Evolutionary conservation across 2,329 filamentous ascomycete species (phyloP), one percentile per base, ranked within the genome.

Genomic region (Phoma sp.): DNA sequence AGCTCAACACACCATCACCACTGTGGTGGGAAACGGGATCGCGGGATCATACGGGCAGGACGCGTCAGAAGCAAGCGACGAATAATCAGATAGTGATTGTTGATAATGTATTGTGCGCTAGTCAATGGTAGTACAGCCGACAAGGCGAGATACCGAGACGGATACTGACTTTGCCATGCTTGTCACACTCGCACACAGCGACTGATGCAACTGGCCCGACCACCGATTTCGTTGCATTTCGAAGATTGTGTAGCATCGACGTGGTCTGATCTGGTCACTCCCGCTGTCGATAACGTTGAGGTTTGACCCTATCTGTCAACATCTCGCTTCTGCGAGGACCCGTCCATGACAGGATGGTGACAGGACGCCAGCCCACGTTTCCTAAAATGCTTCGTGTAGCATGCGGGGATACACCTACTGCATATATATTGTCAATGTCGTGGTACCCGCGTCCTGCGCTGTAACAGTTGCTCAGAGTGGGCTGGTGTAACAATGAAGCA

Each of bases 301-400:
- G 17, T 49, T 57, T 59, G 53, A 51, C 21, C 42, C 37, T 28
- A 62, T 57, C 65, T 70, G 69, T 71, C 68, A 71, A 72, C 64
- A 68, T 37, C 47, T 67, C 60, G 61, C 62, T 53, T 66, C 64
- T 72, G 65, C 64, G 42, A 33, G 38, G 42, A 60, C 42, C 64
- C 69, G 66, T 49, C 46, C 58, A 60, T 40, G 36, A 37, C 36
- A 30, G 29, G 28, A 39, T 17, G 36, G 30, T 47, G 56, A 62
- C 53, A 66, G 54, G 57, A 56, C 57, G 61, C 64, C 56, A 64
- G 51, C 45, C 67, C 70, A 73, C 69, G 69, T 72, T 71, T 60
- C 55, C 56, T 52, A 39, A 48, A 37, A 26, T 40, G 29, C 21
- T 56, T 57, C 38, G 52, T 63, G 38, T 54, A 56, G n/a, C 52